A percentile compares a stretch with the other conserved stretches of the same genome.
Evolutionary conservation across 2,329 filamentous ascomycete species (phyloP).

Genomic region (Pseudogymnoascus sp.): DNA sequence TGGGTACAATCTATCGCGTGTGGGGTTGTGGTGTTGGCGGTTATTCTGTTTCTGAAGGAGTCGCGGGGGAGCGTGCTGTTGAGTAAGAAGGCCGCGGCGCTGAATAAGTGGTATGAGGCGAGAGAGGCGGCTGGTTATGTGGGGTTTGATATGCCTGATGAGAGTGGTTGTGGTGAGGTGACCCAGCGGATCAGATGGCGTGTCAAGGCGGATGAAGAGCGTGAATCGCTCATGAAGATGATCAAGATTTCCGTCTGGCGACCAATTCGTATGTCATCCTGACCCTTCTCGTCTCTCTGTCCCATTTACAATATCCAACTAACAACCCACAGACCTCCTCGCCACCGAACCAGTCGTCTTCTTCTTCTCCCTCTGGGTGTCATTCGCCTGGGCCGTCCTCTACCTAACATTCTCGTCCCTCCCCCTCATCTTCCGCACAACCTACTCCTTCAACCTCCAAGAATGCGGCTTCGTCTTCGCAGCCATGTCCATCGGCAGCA

Average conservation of each 20-base stretch:
- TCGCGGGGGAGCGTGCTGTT: constrained; percentile 75
- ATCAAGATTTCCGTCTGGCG: constrained; percentile 65
- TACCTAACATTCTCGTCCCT: constrained; percentile 79
- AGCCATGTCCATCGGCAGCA: constrained; percentile 58
- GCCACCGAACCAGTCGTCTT: constrained; percentile 72
- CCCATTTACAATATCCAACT: neutral
- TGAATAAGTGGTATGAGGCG: constrained; percentile 74
- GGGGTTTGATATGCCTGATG: constrained; percentile 39
- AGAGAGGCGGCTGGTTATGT: constrained; percentile 49
- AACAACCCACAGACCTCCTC: constrained; percentile 41
- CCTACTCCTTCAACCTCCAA: constrained; percentile 58
- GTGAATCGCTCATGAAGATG: constrained; percentile 58
- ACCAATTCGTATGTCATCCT: constrained; percentile 52
- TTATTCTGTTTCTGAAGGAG: constrained; percentile 68
- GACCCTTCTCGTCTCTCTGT: neutral
- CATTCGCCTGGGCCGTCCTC: constrained; percentile 82
- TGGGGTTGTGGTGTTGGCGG: constrained; percentile 51
- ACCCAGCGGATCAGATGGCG: constrained; percentile 58
- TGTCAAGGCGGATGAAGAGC: constrained; percentile 69
- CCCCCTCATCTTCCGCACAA: constrained; percentile 63
- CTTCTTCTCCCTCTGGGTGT: constrained; percentile 82
- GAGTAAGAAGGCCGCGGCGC: constrained; percentile 58
- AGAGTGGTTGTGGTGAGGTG: neutral
- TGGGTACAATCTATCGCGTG: constrained; percentile 73
- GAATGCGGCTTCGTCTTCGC: constrained; percentile 65